Evolutionary conservation across 1,284 basidiomycete genomes (phyloP).

Genomic region (Sanguinoderma infundibulare): DNA sequence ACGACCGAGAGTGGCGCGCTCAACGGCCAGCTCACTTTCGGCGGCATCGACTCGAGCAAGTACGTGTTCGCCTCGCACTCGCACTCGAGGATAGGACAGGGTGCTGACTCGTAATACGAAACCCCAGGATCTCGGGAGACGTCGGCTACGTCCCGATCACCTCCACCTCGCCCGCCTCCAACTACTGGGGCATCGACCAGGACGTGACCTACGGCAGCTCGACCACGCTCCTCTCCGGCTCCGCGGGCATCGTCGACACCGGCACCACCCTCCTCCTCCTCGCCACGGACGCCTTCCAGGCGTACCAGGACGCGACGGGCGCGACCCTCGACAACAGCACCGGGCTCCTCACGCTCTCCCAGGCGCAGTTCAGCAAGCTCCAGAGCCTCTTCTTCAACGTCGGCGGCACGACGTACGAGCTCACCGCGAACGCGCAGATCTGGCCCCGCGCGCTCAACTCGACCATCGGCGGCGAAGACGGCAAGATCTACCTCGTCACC

Average conservation of each 20-base stretch:
- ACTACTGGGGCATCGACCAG: slow-evolving; percentile 62
- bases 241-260: slow-evolving; percentile 61
- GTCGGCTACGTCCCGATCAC: slow-evolving; percentile 58
- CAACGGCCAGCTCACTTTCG: slow-evolving; percentile 55
- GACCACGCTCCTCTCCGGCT: slow-evolving; percentile 40
- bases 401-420: slow-evolving; percentile 44
- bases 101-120: neutral
- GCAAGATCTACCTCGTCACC: slow-evolving; percentile 57
- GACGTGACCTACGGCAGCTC: slow-evolving; percentile 47
- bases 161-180: slow-evolving; percentile 47
- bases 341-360: slow-evolving; percentile 60
- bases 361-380: slow-evolving; percentile 51
- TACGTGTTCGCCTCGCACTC: neutral
- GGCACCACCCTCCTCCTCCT: slow-evolving; percentile 52
- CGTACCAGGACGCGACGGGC: slow-evolving; percentile 56
- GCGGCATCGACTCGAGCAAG: slow-evolving; percentile 42
- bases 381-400: slow-evolving; percentile 63
- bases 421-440: slow-evolving; percentile 62
- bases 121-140: slow-evolving; percentile 43
- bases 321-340: slow-evolving; percentile 53
- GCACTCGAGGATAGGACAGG: neutral
- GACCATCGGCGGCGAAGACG: slow-evolving; percentile 51
- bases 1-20: slow-evolving; percentile 37
- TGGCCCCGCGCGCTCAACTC: slow-evolving; percentile 61
- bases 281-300: slow-evolving; percentile 47